Evolutionary conservation across 352 stramenopile genomes (phyloP).

Genomic region (Phytophthora aleatoria): DNA sequence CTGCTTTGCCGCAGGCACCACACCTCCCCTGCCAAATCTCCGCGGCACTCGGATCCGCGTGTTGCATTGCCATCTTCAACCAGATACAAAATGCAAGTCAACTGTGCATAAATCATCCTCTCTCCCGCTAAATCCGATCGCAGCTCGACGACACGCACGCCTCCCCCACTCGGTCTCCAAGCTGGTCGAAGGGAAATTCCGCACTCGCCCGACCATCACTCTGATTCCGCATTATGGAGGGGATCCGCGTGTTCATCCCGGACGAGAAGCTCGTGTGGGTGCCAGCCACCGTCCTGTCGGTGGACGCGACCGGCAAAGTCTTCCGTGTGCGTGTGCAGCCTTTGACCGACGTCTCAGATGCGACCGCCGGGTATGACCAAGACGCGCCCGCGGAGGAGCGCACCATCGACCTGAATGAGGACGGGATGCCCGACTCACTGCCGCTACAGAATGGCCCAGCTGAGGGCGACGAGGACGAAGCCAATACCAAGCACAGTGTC

Average conservation of each 20-base stretch:
- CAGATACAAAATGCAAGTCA: constrained; percentile 20
- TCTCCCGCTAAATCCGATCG: constrained; percentile 19
- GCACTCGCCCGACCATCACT: constrained; percentile 24
- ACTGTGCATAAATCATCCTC: constrained; percentile 1
- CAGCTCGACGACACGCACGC: constrained; percentile 10
- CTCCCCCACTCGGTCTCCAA: constrained; percentile 5
- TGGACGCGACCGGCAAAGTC: constrained; percentile 61
- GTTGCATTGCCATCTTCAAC: constrained; percentile 9
- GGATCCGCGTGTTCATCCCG: constrained; percentile 81
- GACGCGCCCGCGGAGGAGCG: constrained; percentile 51
- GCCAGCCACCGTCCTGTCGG: constrained; percentile 72
- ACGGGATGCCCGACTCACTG: constrained; percentile 78
- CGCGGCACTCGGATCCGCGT: background rate
- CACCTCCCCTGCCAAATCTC: constrained; percentile 1
- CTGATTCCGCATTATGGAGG: constrained; percentile 65
- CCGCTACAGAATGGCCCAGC: constrained; percentile 68
- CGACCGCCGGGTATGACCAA: background rate
- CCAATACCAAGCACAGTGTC: constrained; percentile 36
- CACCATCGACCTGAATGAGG: constrained; percentile 67
- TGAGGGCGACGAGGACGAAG: constrained; percentile 18
- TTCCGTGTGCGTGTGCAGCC: constrained; percentile 69
- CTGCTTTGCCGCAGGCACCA: background rate
- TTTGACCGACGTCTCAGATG: constrained; percentile 14
- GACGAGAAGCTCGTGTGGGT: constrained; percentile 84
- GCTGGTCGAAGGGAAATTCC: background rate